These are phyloP conservation scores for Penicillium mononematosum DNA, from an alignment of 495 filamentous ascomycete species.

Conservation along the genomic window DNA sequence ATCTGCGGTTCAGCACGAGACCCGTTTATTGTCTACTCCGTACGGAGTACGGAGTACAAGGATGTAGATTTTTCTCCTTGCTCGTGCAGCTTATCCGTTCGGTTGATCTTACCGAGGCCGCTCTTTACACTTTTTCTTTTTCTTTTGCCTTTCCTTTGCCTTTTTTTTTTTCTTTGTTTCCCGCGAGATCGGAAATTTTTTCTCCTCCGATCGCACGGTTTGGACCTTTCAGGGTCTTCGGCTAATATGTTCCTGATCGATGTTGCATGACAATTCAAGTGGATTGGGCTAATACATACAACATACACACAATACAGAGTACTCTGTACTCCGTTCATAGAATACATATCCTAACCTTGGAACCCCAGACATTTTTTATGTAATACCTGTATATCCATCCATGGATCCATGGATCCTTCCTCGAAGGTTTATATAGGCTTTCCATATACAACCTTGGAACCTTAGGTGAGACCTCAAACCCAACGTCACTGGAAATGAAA, in stretches of 20 bases:
- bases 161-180: neutral
- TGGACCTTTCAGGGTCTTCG: conserved; percentile 13
- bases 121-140: conserved; percentile 1
- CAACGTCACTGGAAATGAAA: neutral
- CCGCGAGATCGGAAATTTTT: conserved; percentile 20
- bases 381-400: neutral
- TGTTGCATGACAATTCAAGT: conserved; percentile 22
- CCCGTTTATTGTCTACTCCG: neutral
- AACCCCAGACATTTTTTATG: neutral
- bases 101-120: conserved; percentile 11
- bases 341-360: neutral
- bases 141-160: neutral
- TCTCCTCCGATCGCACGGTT: conserved; percentile 18
- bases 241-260: conserved; percentile 15
- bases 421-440: neutral
- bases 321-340: neutral
- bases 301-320: neutral
- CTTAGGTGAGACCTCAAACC: neutral
- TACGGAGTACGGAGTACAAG: neutral
- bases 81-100: conserved; percentile 8
- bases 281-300: neutral
- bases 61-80: conserved; percentile 4
- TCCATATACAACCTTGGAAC: neutral
- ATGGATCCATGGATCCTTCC: neutral
- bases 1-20: conserved; percentile 9